Evolutionary conservation across 2,329 filamentous ascomycete genomes (phyloP).

Genomic region (Hortaea werneckii): DNA sequence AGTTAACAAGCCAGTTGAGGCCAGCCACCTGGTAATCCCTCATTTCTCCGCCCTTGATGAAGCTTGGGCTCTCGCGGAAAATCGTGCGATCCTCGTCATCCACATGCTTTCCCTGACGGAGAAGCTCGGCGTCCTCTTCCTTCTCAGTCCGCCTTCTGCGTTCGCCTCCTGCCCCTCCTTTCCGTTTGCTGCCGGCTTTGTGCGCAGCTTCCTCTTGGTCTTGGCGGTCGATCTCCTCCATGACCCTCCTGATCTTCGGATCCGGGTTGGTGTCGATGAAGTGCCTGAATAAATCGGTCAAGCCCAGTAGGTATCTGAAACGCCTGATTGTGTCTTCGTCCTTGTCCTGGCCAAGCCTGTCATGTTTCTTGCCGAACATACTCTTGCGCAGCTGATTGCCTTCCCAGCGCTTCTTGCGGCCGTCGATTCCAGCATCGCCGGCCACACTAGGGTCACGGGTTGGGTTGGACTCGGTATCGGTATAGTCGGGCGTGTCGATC

Average conservation of each 20-base stretch:
- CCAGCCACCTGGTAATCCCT: conserved; percentile 94
- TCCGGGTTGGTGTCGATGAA: conserved; percentile 98
- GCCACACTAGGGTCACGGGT: conserved; percentile 68
- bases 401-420: conserved; percentile 75
- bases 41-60: conserved; percentile 75
- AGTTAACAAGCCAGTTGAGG: conserved; percentile 92
- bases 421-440: conserved; percentile 63
- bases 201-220: conserved; percentile 58
- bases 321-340: conserved; percentile 91
- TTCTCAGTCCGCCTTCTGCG: conserved; percentile 84
- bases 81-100: conserved; percentile 69
- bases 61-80: conserved; percentile 89
- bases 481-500: conserved; percentile 54
- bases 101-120: conserved; percentile 79
- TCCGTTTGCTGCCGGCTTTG: conserved; percentile 66
- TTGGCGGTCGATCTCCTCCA: conserved; percentile 87
- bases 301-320: conserved; percentile 86
- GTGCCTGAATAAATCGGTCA: conserved; percentile 95
- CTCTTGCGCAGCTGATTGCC: conserved; percentile 82
- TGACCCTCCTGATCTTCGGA: conserved; percentile 85
- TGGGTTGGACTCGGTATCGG: conserved; percentile 56
- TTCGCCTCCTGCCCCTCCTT: conserved; percentile 72
- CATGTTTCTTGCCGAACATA: conserved; percentile 91
- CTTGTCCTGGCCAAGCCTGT: conserved; percentile 84
- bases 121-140: conserved; percentile 86